Base-by-base conservation (phyloP, 768 basidiomycete species). In the Sporobolomyces phaffii region DNA sequence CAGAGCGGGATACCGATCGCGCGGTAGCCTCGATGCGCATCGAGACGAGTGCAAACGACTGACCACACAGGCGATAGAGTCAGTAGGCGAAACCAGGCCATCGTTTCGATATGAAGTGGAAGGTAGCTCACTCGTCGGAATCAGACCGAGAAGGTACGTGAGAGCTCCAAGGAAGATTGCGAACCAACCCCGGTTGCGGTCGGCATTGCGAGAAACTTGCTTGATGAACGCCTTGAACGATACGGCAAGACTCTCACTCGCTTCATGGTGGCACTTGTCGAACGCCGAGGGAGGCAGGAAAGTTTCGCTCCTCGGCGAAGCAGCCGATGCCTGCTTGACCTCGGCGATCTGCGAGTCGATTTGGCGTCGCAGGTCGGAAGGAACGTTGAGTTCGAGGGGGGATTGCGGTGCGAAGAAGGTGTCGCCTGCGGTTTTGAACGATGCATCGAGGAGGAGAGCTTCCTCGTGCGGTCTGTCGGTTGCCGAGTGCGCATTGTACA, bases 311-410 rank as follows among this genome's bases (percentile, higher is more conserved):
- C n/a, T 36, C 0, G 67, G 57, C 1, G 36, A 5, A 5, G 62
- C 60, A 15, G 43, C 61, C 22, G 67, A 34, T 1, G 61, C 28
- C 22, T 29, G 44, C 6, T 20, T 38, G 47, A 56, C 58, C 8
- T 36, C 22, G 2, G 11, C 40, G 53, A 69, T 64, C 41, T 31
- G 59, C 7, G 45, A 28, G 47, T 69, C 68, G 53, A 69, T 34
- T 7, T 64, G 59, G 36, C 68, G 62, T 26, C 68, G 58, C 20
- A 69, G 38, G 59, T 69, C 68, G 52, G 68, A 64, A 10, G 68
- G 68, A 17, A 69, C 62, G 63, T 69, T 69, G 52, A 69, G 33
- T 60, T 69, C 68, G 33, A 69, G 63, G 8, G 68, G 68, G 22
- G 59, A 61, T 17, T 59, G 24, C 7, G 41, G 17, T 5, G 62